These are phyloP conservation scores for Neophaeococcomyces mojaviensis DNA, from an alignment of 2,329 filamentous ascomycete species.

Conservation along the genomic window DNA sequence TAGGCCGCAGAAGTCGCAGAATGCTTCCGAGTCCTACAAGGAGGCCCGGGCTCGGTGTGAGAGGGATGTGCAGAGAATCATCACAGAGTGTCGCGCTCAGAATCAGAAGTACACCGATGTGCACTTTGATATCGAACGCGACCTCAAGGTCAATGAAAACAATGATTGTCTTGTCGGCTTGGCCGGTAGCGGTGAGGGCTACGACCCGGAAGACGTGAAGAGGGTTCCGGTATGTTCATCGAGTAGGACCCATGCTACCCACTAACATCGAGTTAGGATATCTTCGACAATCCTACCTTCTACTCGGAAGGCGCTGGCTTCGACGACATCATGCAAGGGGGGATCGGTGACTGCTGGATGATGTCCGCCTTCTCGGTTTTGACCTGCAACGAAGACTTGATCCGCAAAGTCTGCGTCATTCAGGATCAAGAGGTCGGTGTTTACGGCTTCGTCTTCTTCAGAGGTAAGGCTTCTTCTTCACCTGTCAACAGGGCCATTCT, in stretches of 20 bases:
- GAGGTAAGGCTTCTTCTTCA: constrained; percentile 38
- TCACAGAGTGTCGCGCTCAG: constrained; percentile 59
- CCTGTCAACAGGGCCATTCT: no score
- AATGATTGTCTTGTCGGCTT: constrained; percentile 48
- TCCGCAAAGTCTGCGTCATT: constrained; percentile 66
- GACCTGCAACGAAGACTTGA: constrained; percentile 62
- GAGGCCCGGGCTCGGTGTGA: constrained; percentile 63
- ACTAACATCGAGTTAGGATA: constrained; percentile 47
- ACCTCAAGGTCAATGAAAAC: constrained; percentile 53
- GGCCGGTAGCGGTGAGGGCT: constrained; percentile 28
- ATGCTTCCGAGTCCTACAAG: constrained; percentile 61
- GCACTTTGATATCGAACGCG: constrained; percentile 78
- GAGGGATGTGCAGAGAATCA: constrained; percentile 51
- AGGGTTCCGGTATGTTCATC: constrained; percentile 48
- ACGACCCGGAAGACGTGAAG: constrained; percentile 64
- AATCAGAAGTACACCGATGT: constrained; percentile 82
- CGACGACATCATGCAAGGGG: constrained; percentile 71
- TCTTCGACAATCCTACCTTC: constrained; percentile 70
- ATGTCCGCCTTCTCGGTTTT: constrained; percentile 73
- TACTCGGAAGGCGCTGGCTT: constrained; percentile 69
- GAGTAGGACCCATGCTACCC: background rate
- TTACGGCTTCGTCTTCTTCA: constrained; percentile 78
- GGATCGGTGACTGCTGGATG: constrained; percentile 78
- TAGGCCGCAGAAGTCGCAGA: constrained; percentile 51
- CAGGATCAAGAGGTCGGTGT: constrained; percentile 67